Percentiles rank a stretch among this genome's conserved stretches.
These are phyloP conservation scores for Cystoisospora suis DNA, from an alignment of 169 alveolate species.

Conservation along the genomic window DNA sequence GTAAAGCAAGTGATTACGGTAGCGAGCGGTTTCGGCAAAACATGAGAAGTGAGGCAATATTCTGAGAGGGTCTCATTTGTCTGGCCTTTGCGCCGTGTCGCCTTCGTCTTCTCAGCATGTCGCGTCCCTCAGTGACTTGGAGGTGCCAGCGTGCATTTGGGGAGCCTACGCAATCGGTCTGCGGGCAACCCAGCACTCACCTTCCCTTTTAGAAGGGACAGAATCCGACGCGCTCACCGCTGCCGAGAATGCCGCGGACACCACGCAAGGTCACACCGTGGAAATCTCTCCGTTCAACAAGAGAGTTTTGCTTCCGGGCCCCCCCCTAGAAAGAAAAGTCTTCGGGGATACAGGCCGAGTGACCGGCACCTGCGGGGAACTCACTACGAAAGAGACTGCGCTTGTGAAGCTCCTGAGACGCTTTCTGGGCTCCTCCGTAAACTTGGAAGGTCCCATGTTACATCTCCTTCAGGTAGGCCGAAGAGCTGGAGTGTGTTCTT, in stretches of 20 bases:
- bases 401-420: slow-evolving; percentile 17
- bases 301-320: too few species aligned
- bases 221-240: not conserved
- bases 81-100: not conserved
- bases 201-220: not conserved
- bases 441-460: not conserved
- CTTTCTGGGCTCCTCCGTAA: not conserved
- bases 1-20: too few species aligned
- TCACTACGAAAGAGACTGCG: not conserved
- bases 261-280: too few species aligned
- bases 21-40: too few species aligned
- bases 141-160: slow-evolving; percentile 28
- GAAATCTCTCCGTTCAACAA: too few species aligned
- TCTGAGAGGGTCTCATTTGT: too few species aligned
- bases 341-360: too few species aligned
- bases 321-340: too few species aligned
- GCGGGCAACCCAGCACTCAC: not conserved
- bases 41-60: too few species aligned
- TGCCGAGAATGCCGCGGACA: too few species aligned
- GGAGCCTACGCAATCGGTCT: slow-evolving; percentile 31
- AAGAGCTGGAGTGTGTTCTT: too few species aligned
- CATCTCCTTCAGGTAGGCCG: slow-evolving; percentile 14
- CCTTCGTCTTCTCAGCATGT: not conserved
- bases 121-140: not conserved
- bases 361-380: not conserved